These are phyloP conservation scores for Yamadazyma dushanensis DNA, from an alignment of 1,139 yeast genomes.

Conservation along the genomic window DNA sequence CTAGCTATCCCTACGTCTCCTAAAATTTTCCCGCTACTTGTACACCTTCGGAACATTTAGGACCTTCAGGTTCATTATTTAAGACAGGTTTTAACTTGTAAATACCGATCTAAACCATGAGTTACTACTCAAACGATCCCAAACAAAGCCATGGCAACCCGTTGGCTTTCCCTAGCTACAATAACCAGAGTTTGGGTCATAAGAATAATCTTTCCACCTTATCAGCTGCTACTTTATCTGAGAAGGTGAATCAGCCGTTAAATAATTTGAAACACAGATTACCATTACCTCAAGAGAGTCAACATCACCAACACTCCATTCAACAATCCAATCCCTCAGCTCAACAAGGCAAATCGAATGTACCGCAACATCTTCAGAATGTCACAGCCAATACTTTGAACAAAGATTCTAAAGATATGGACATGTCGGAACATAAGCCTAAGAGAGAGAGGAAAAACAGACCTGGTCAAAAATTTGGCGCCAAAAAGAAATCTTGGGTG, in stretches of 20 bases:
- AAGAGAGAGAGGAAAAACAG: conserved; percentile 36
- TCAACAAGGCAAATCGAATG: background rate
- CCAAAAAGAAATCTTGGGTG: conserved; percentile 61
- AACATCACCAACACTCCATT: conserved; percentile 8
- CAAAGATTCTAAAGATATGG: background rate
- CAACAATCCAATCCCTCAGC: conserved; percentile 2
- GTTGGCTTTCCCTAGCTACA: conserved; percentile 9
- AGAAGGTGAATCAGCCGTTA: conserved; percentile 5
- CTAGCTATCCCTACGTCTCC: too few relatives aligned
- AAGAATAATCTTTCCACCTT: conserved; percentile 4
- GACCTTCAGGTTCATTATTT: background rate
- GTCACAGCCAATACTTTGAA: background rate
- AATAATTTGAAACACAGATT: conserved; percentile 8
- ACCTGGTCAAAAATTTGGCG: conserved; percentile 57
- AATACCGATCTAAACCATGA: conserved; percentile 5
- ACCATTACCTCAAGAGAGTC: conserved; percentile 16
- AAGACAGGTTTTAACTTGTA: background rate
- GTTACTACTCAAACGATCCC: conserved; percentile 14
- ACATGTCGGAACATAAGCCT: too few relatives aligned
- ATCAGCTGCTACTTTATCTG: conserved; percentile 3
- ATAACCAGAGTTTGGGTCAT: conserved; percentile 4
- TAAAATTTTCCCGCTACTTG: background rate
- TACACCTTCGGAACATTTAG: background rate
- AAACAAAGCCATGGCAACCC: conserved; percentile 5
- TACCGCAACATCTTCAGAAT: background rate